Evolutionary conservation across 805 yeast species (phyloP).

Genomic region (Candida michaelii): DNA sequence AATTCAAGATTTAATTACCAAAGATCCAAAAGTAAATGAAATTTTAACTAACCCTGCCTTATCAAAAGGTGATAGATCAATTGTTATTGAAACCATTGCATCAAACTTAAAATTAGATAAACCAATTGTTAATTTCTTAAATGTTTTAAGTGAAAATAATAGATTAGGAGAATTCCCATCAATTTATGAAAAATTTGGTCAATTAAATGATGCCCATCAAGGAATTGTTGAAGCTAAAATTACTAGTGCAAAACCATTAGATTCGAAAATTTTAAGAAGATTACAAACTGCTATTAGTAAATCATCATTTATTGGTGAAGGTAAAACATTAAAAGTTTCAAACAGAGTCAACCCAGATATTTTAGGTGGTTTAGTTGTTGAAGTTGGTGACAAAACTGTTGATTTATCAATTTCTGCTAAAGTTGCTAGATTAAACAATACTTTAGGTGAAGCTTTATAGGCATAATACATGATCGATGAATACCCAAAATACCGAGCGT

Average conservation of each 20-base stretch:
- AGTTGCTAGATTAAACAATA: conserved; percentile 85
- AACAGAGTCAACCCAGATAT: conserved; percentile 87
- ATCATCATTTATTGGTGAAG: conserved; percentile 80
- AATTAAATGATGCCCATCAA: conserved; percentile 82
- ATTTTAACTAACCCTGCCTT: conserved; percentile 82
- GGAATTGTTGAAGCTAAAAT: conserved; percentile 93
- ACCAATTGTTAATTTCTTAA: conserved; percentile 75
- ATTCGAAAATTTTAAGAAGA: conserved; percentile 73
- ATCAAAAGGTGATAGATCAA: conserved; percentile 68
- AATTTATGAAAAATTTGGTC: conserved; percentile 68
- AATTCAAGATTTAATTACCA: conserved; percentile 52
- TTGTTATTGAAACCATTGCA: conserved; percentile 63
- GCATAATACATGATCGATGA: neutral
- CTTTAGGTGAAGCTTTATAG: conserved; percentile 81
- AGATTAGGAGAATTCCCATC: conserved; percentile 70
- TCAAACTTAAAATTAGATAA: conserved; percentile 55
- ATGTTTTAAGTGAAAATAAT: conserved; percentile 91
- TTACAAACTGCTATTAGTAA: conserved; percentile 74
- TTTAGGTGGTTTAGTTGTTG: conserved; percentile 93
- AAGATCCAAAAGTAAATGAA: conserved; percentile 62
- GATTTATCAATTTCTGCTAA: conserved; percentile 85
- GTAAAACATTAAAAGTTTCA: conserved; percentile 79
- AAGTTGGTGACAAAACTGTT: conserved; percentile 95
- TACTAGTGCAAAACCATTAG: conserved; percentile 84
- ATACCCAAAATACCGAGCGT: too few relatives aligned